Base-by-base conservation (phyloP, 495 filamentous ascomycete species). In the Amphirosellinia nigrospora region DNA sequence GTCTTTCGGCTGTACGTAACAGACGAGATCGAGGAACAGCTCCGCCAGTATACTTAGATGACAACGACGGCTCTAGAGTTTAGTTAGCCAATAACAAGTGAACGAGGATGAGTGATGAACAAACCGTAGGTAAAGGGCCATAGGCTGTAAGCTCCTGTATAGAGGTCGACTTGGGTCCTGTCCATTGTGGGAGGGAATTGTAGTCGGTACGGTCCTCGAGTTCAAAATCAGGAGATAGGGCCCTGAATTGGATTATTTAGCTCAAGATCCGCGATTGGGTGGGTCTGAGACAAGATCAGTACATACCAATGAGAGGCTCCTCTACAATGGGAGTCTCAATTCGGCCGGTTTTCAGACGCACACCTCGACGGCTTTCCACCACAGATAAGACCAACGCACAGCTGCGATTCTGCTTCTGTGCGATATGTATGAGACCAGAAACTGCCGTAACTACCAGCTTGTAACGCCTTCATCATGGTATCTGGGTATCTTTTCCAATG, bases 121-220 rank as follows among this genome's bases (percentile, higher is more conserved):
- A 58, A 74, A 86, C 83, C 66, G 85, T 83, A 43, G 82, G 84
- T 8, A 77, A 79, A 1, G 84, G 84, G 13, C 80, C 81, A 28
- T 81, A 77, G 53, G 79, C 73, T 36, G 82, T 71, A 23, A 82
- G 78, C 23, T 83, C 77, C 48, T 82, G 78, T 23, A 85, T 77
- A 5, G 78, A 70, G 5, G 73, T 56, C 0, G 78, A 74, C 11
- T 76, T 61, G 5, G 65, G 68, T n/a, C 75, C 77, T 52, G 83
- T 80, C 52, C 82, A 80, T 32, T 82, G 81, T 9, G 82, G 77
- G 48, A 85, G 79, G 0, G 79, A 71, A 1, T 76, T 73, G 55
- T 87, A 86, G 71, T 87, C 84, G 1, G 80, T 81, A 9, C 74
- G 77, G 69, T 84, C 79, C 13, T 78, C 38, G 0, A 86, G 79